Conservation (phyloP, 2,329 filamentous ascomycete species). For the Alternaria tenuissima region DNA sequence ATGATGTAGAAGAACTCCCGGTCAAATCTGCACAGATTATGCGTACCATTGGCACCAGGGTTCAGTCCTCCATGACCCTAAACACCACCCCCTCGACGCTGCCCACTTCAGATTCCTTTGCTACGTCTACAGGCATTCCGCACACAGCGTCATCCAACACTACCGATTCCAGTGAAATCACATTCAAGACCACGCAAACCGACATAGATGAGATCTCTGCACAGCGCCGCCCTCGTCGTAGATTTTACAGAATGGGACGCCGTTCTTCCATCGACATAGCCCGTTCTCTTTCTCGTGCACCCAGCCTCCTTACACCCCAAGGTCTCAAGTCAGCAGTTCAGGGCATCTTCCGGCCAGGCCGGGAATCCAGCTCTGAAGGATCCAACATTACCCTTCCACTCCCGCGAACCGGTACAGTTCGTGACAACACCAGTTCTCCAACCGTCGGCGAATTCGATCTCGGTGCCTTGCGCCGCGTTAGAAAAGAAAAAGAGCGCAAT, state of each 20-base stretch:
- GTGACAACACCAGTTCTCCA: conserved; percentile 16
- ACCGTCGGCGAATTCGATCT: conserved; percentile 38
- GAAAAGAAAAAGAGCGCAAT: conserved; percentile 36
- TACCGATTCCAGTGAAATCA: conserved; percentile 34
- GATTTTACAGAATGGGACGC: conserved; percentile 43
- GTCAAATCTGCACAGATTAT: conserved; percentile 48
- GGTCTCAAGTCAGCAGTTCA: conserved; percentile 41
- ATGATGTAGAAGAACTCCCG: conserved; percentile 45
- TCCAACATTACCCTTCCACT: conserved; percentile 47
- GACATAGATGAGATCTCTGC: conserved; percentile 36
- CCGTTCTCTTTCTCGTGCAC: conserved; percentile 24
- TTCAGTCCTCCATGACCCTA: neutral
- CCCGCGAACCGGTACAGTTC: conserved; percentile 35
- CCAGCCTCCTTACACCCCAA: conserved; percentile 29
- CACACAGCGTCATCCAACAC: conserved; percentile 24
- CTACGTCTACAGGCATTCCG: conserved; percentile 20
- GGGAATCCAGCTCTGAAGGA: conserved; percentile 42
- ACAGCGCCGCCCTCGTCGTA: conserved; percentile 32
- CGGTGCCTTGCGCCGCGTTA: conserved; percentile 35
- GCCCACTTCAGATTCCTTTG: conserved; percentile 17
- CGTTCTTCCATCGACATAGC: conserved; percentile 32
- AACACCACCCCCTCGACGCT: conserved; percentile 15
- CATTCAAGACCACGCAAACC: conserved; percentile 44
- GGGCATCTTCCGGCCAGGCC: conserved; percentile 36
- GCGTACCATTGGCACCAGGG: conserved; percentile 41